Evolutionary conservation across 2,329 filamentous ascomycete species (phyloP).

Genomic region (Dendryphion nanum): DNA sequence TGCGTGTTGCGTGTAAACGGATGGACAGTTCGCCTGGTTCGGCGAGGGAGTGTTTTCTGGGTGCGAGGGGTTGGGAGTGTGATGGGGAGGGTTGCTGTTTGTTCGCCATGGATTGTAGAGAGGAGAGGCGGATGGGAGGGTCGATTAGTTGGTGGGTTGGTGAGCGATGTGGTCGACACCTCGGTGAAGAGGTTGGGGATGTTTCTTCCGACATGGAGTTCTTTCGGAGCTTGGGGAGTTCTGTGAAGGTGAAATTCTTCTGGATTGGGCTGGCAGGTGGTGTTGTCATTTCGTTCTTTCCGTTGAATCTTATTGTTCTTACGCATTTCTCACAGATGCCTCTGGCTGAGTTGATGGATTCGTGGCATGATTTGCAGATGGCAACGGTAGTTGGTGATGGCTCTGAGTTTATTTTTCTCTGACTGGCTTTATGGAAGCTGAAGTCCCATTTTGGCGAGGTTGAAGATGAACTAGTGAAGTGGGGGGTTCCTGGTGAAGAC

Average conservation of each 20-base stretch:
- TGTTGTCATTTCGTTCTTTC: constrained; percentile 18
- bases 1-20: constrained; percentile 25
- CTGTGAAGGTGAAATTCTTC: constrained; percentile 22
- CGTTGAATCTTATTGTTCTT: constrained; percentile 22
- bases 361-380: constrained; percentile 30
- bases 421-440: constrained; percentile 10
- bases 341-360: constrained; percentile 23
- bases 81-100: constrained; percentile 4
- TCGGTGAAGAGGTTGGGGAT: constrained; percentile 16
- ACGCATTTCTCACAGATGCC: constrained; percentile 32
- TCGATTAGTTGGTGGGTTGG: constrained; percentile 21
- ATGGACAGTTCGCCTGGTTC: constrained; percentile 30
- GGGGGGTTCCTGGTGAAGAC: constrained; percentile 7
- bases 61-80: constrained; percentile 4
- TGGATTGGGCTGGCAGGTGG: constrained; percentile 23
- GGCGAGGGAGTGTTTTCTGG: constrained; percentile 24
- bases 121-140: constrained; percentile 31
- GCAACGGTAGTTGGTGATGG: constrained; percentile 19
- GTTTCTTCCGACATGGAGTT: constrained; percentile 12
- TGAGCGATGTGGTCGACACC: constrained; percentile 15
- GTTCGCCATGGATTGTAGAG: constrained; percentile 18
- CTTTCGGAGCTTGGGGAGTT: constrained; percentile 19
- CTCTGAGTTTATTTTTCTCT: constrained; percentile 4
- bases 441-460: constrained; percentile 30
- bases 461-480: constrained; percentile 8